phyloP scores from a whole-genome alignment of 164 flowering plant genomes.

The Umbellularia californica region DNA sequence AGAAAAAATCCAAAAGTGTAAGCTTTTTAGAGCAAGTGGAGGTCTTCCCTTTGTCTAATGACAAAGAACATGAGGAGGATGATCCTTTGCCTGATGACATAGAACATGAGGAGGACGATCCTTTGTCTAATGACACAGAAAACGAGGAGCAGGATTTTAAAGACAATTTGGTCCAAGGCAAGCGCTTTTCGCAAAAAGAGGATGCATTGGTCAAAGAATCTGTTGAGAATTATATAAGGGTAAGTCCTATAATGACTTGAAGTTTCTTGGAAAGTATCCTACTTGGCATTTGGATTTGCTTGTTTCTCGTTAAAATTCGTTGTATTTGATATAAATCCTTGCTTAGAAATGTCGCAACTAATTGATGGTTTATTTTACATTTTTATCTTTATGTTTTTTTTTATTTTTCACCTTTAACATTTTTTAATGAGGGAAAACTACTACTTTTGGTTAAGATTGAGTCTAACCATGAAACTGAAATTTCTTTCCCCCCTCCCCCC shows the following conservation, averaged over 20 bases:
- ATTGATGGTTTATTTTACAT: too few species aligned
- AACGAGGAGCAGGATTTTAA: neutral
- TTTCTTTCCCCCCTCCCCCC: too few species aligned
- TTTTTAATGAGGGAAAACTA: too few species aligned
- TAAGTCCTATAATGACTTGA: neutral
- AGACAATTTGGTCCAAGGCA: neutral
- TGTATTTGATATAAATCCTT: neutral
- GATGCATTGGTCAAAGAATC: neutral
- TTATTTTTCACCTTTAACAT: too few species aligned
- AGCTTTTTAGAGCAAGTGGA: conserved; percentile 33
- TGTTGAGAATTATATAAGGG: neutral
- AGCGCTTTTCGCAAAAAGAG: neutral
- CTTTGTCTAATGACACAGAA: neutral
- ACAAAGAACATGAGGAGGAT: neutral
- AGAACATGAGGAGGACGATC: conserved; percentile 26
- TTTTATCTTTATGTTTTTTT: too few species aligned
- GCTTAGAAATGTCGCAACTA: neutral
- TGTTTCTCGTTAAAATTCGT: neutral
- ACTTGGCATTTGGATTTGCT: neutral
- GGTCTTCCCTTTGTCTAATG: conserved; percentile 7
- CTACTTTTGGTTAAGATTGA: too few species aligned
- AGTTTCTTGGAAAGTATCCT: neutral
- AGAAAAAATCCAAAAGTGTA: conserved; percentile 26
- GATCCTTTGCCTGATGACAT: too few species aligned
- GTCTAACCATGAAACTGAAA: too few species aligned